These are phyloP conservation scores for Stachybotrys chartarum DNA, from an alignment of 2,329 filamentous ascomycete species.

Conservation along the genomic window DNA sequence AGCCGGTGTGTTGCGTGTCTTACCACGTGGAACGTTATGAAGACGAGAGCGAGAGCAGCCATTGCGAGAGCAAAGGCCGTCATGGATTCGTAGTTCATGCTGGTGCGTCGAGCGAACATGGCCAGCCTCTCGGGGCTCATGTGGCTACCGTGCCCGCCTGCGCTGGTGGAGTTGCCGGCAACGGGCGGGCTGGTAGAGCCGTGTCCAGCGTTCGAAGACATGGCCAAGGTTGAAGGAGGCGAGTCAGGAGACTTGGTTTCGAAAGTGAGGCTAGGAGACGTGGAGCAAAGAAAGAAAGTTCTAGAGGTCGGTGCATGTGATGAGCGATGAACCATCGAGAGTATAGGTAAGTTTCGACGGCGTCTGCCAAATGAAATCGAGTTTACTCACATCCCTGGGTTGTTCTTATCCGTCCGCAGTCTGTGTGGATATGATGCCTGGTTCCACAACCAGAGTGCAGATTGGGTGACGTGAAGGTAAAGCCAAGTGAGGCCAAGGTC, in stretches of 20 bases:
- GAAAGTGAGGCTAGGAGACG: background rate
- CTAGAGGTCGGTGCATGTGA: background rate
- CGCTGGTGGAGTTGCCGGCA: background rate
- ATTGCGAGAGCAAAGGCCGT: conserved; percentile 12
- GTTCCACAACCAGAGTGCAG: background rate
- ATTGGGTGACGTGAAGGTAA: background rate
- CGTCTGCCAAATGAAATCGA: no score
- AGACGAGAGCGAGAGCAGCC: conserved; percentile 6
- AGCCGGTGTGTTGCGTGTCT: conserved; percentile 6
- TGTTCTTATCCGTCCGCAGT: no score
- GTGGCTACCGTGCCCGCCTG: background rate
- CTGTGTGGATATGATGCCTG: no score
- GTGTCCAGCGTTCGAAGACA: background rate
- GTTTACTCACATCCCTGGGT: no score
- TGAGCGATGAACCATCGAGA: no score
- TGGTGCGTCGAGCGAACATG: conserved; percentile 12
- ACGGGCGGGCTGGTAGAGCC: no score
- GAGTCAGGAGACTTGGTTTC: background rate
- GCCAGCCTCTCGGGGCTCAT: conserved; percentile 1
- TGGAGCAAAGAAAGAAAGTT: background rate
- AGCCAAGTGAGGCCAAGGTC: background rate
- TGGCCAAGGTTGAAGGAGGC: background rate
- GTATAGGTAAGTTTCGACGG: no score
- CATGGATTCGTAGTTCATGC: conserved; percentile 18
- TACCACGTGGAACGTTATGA: conserved; percentile 7